Evolutionary conservation across 1,139 yeast species (phyloP), one percentile per base, ranked within the genome.

Genomic region (Yarrowia galli): DNA sequence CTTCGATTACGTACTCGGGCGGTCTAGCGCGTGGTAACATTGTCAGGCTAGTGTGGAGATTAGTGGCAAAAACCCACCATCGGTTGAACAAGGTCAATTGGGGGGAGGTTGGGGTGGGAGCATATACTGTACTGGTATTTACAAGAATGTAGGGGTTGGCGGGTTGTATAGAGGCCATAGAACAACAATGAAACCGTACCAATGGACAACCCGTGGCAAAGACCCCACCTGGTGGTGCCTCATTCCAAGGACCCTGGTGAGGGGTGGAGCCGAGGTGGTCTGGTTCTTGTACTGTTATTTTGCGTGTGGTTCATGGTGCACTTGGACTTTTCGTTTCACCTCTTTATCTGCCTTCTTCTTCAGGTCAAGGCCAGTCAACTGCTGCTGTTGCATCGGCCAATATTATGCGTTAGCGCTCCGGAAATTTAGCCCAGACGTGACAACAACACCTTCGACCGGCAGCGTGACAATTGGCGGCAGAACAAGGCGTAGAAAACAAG

Each of bases 371-470:
- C n/a, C n/a, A n/a, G n/a, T n/a, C n/a, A n/a, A n/a, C n/a, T n/a
- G n/a, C n/a, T n/a, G n/a, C 45, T 42, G 45, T 42, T 42, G 45
- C 45, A 45, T 45, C 28, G 28, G 18, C 18, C 32, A 25, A 46
- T 46, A 46, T 46, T 46, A 46, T 46, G 20, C 51, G 51, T 46
- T 46, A 46, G 51, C 51, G 51, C 22, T n/a, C n/a, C 25, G 48
- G 25, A 22, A 20, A 18, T 42, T 43, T 43, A 20, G 25, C 25
- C 46, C 48, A 12, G 48, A 43, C 25, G 48, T 8, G 45, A 42
- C 22, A 42, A 42, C 22, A 42, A 42, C 40, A 36, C 40, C 40
- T 36, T 36, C 40, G 7, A 36, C 32, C 32, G 40, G 16, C 40
- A 36, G 40, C 40, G 40, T 36, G 40, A 36, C 40, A 36, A 36